A percentile compares a stretch with the other conserved stretches of the same genome.
phyloP scores from a whole-genome alignment of 306 rosid genomes.

The Cucurbita pepo region DNA sequence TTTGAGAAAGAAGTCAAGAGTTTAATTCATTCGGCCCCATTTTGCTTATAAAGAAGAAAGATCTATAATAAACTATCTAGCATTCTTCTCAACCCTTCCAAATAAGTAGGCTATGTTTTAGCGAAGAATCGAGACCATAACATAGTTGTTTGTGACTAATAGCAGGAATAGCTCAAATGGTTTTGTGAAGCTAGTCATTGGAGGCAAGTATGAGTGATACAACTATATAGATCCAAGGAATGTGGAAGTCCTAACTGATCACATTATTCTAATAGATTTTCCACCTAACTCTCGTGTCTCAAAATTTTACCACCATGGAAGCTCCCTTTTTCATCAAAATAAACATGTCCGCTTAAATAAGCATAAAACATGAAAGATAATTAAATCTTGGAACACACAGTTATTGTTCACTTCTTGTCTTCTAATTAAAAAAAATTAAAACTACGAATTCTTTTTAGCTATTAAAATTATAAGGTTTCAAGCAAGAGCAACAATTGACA shows the following conservation, averaged over 20 bases:
- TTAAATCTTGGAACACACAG: neutral
- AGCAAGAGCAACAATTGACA: slow-evolving; percentile 10
- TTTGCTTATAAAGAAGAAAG: neutral
- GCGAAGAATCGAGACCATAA: neutral
- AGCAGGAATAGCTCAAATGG: neutral
- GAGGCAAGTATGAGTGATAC: neutral
- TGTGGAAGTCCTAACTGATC: neutral
- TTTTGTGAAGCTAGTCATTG: neutral
- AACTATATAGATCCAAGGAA: neutral
- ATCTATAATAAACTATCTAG: neutral
- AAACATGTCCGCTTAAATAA: neutral
- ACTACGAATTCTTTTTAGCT: neutral
- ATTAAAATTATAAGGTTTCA: slow-evolving; percentile 1
- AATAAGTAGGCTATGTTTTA: neutral
- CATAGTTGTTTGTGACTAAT: neutral
- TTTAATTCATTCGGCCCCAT: neutral
- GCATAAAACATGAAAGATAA: neutral
- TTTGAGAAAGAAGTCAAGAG: neutral
- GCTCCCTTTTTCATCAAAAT: neutral
- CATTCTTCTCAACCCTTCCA: neutral
- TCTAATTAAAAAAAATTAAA: neutral
- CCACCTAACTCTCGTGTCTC: neutral
- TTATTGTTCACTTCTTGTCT: neutral
- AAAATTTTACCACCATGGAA: neutral
- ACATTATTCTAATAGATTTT: neutral